phyloP scores from a whole-genome alignment of 2,329 filamentous ascomycete genomes.

The Xylariomycetidae sp. region DNA sequence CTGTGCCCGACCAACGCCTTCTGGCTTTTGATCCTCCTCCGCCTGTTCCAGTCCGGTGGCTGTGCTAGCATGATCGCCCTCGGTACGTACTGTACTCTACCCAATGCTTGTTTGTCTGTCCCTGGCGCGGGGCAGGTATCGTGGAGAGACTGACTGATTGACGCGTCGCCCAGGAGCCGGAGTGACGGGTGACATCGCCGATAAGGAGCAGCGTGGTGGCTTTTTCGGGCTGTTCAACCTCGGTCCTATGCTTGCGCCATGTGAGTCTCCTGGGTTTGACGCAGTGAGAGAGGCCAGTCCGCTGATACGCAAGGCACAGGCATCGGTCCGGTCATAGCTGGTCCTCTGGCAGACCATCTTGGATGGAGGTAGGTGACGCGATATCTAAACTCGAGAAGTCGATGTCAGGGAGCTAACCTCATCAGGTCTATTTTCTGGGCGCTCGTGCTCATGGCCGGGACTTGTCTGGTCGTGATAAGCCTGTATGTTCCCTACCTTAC shows the following conservation, averaged over 20 bases:
- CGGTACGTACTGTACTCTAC: too few species aligned
- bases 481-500: conserved; percentile 6
- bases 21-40: conserved; percentile 27
- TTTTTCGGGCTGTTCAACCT: conserved; percentile 29
- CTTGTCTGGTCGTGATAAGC: conserved; percentile 29
- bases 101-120: conserved; percentile 8
- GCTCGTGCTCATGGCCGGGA: conserved; percentile 38
- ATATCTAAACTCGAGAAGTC: neutral
- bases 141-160: neutral
- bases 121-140: neutral
- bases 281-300: too few species aligned
- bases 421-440: conserved; percentile 45
- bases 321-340: conserved; percentile 42
- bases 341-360: conserved; percentile 37
- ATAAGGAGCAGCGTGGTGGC: conserved; percentile 25
- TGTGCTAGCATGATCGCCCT: conserved; percentile 30
- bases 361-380: conserved; percentile 36
- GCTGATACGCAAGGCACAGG: neutral
- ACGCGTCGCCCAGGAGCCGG: too few species aligned
- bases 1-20: conserved; percentile 25
- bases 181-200: conserved; percentile 28
- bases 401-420: too few species aligned
- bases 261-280: conserved; percentile 24
- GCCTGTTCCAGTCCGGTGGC: conserved; percentile 26
- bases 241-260: conserved; percentile 34